phyloP scores from a whole-genome alignment of 2,329 filamentous ascomycete genomes.

The Clathrospora elynae region DNA sequence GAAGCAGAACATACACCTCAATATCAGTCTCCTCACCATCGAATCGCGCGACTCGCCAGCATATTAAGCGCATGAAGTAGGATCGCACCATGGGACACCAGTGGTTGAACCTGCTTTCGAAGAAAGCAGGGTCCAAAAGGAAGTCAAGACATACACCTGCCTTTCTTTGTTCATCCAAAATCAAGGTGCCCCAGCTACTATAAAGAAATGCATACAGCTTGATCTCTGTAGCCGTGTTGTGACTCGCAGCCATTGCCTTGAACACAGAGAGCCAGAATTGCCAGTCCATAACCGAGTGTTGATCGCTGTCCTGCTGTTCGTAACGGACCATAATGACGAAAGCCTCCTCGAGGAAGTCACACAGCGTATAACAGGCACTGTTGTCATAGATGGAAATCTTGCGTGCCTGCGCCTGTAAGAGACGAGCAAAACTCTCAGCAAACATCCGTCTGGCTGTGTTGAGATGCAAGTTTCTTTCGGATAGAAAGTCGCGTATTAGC shows the following conservation, averaged over 20 bases:
- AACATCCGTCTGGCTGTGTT: constrained; percentile 69
- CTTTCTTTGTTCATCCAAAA: constrained; percentile 69
- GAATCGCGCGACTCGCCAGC: constrained; percentile 84
- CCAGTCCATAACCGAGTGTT: constrained; percentile 69
- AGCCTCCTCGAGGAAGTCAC: constrained; percentile 86
- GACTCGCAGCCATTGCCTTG: constrained; percentile 76
- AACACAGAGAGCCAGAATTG: constrained; percentile 84
- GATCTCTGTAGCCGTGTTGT: constrained; percentile 90
- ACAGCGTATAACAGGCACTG: constrained; percentile 83
- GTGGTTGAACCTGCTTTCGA: constrained; percentile 84
- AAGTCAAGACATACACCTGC: constrained; percentile 73
- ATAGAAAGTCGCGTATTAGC: constrained; percentile 79
- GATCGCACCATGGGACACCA: constrained; percentile 96
- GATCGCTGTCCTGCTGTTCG: constrained; percentile 52
- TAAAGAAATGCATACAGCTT: constrained; percentile 82
- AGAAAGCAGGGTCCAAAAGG: constrained; percentile 74
- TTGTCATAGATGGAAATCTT: constrained; percentile 81
- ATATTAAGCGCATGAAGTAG: constrained; percentile 88
- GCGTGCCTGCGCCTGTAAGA: constrained; percentile 75
- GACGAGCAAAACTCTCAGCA: constrained; percentile 72
- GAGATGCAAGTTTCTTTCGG: constrained; percentile 61
- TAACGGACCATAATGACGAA: constrained; percentile 70
- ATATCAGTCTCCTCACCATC: constrained; percentile 67
- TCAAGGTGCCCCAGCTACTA: constrained; percentile 75
- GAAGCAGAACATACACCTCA: constrained; percentile 64